Evolutionary conservation across 2,329 filamentous ascomycete species (phyloP).

Genomic region (Pseudocercospora musae): DNA sequence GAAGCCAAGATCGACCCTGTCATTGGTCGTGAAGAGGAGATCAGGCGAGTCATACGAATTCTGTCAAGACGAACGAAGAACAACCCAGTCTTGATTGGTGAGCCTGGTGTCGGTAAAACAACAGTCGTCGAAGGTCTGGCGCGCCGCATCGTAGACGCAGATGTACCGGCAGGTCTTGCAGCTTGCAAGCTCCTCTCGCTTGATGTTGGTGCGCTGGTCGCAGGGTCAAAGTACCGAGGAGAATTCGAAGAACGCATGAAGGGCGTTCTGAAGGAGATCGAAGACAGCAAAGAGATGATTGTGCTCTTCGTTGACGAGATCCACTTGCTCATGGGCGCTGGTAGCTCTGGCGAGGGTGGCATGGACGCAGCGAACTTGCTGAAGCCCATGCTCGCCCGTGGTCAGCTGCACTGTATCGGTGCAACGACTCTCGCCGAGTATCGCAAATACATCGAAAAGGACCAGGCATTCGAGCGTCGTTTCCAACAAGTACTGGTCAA

Average conservation of each 20-base stretch:
- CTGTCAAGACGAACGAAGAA: constrained; percentile 94
- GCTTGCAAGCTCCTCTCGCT: constrained; percentile 91
- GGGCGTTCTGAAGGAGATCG: constrained; percentile 94
- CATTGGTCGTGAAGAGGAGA: constrained; percentile 95
- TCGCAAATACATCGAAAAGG: constrained; percentile 98
- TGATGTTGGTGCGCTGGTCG: constrained; percentile 90
- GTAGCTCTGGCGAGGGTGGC: constrained; percentile 88
- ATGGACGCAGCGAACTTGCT: constrained; percentile 98
- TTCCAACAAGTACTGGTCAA: constrained; percentile 99
- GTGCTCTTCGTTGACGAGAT: constrained; percentile 99
- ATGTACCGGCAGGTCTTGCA: constrained; percentile 92
- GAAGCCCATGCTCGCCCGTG: constrained; percentile 96
- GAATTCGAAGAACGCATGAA: constrained; percentile 99
- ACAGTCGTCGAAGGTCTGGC: constrained; percentile 96
- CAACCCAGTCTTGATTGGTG: constrained; percentile 96
- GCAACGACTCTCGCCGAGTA: constrained; percentile 94
- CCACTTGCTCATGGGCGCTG: constrained; percentile 96
- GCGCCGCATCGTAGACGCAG: constrained; percentile 90
- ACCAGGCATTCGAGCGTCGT: constrained; percentile 93
- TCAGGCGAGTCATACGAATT: constrained; percentile 85
- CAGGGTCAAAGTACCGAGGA: constrained; percentile 96
- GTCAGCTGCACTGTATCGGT: constrained; percentile 95
- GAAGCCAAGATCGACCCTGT: constrained; percentile 98
- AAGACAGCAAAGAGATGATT: constrained; percentile 92
- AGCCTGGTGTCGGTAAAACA: constrained; percentile 97